Conservation (phyloP, 2,329 filamentous ascomycete species). For the Cercospora sp. region DNA sequence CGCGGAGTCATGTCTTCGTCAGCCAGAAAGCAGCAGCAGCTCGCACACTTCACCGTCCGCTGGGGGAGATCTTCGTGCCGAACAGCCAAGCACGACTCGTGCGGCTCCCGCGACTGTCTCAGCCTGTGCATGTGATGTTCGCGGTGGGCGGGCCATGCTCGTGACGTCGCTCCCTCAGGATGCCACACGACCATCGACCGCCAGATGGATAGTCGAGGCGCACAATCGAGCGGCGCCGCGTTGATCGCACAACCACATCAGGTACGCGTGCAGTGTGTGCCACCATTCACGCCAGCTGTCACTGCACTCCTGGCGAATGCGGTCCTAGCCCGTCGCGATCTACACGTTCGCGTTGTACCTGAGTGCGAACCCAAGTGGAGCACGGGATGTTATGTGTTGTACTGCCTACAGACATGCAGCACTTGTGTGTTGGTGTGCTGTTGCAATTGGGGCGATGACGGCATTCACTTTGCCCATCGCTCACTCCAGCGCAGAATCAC, state of each 20-base stretch:
- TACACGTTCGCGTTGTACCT: slow-evolving; percentile 17
- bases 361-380: neutral
- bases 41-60: neutral
- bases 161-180: neutral
- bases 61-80: slow-evolving; percentile 5
- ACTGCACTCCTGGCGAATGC: neutral
- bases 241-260: neutral
- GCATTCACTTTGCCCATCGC: neutral
- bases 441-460: neutral
- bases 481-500: neutral
- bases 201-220: neutral
- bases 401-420: neutral
- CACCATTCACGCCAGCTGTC: slow-evolving; percentile 13
- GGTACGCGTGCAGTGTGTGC: slow-evolving; percentile 6
- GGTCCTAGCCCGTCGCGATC: slow-evolving; percentile 14
- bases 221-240: neutral
- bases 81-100: slow-evolving; percentile 3
- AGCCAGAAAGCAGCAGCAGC: neutral
- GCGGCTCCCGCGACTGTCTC: slow-evolving; percentile 7
- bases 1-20: neutral
- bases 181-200: neutral
- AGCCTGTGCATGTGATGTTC: slow-evolving; percentile 1
- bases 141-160: neutral
- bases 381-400: neutral
- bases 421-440: neutral